phyloP scores from a whole-genome alignment of 176 grass and related monocot genomes.

The Oryza coarctata region DNA sequence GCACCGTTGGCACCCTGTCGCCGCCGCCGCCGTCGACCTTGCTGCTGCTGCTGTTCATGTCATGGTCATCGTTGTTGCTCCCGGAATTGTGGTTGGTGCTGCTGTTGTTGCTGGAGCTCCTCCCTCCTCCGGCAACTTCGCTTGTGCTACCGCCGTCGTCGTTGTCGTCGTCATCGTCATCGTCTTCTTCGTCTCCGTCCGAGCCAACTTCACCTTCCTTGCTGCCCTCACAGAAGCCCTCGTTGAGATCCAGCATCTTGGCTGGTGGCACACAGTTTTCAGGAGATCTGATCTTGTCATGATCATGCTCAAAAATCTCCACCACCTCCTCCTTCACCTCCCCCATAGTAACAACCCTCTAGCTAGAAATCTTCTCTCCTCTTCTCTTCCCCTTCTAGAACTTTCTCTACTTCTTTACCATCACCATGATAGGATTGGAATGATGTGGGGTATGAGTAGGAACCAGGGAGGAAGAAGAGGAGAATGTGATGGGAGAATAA shows the following conservation, averaged over 20 bases:
- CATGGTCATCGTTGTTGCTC: conserved; percentile 36
- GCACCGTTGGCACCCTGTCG: conserved; percentile 45
- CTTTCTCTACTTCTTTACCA: conserved; percentile 31
- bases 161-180: neutral
- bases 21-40: conserved; percentile 52
- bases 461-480: conserved; percentile 57
- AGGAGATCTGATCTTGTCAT: conserved; percentile 31
- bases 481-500: conserved; percentile 47
- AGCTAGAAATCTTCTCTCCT: neutral
- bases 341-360: conserved; percentile 17
- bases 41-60: conserved; percentile 19
- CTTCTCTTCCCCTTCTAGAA: conserved; percentile 17
- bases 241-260: conserved; percentile 70
- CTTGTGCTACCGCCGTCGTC: conserved; percentile 36
- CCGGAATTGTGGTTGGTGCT: conserved; percentile 47
- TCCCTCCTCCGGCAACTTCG: conserved; percentile 30
- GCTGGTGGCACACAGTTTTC: conserved; percentile 2
- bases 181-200: conserved; percentile 7
- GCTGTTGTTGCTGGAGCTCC: conserved; percentile 53
- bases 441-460: conserved; percentile 39
- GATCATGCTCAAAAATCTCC: conserved; percentile 49
- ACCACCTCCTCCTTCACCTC: conserved; percentile 48
- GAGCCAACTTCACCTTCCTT: conserved; percentile 19
- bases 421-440: conserved; percentile 51
- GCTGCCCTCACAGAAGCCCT: conserved; percentile 34